These are phyloP conservation scores for Capsicum pubescens DNA, from an alignment of 257 asterid genomes.

Conservation along the genomic window DNA sequence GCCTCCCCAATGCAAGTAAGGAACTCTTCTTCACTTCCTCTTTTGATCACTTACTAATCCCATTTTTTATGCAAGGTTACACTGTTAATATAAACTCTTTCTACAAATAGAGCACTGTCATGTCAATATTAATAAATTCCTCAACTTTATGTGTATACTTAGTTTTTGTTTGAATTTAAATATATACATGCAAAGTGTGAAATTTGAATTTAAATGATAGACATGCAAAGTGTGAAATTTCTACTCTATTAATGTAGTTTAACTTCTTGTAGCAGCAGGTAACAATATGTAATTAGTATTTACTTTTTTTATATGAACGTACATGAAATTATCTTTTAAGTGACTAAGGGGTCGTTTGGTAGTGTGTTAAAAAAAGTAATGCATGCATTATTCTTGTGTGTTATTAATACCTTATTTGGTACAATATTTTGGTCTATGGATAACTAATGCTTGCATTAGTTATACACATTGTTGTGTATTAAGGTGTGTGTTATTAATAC, in stretches of 20 bases:
- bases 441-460: no score
- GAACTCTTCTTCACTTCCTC: neutral
- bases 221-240: neutral
- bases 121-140: neutral
- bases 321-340: neutral
- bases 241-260: neutral
- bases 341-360: neutral
- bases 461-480: no score
- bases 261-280: neutral
- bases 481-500: no score
- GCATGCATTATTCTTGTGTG: no score
- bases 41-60: neutral
- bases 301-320: neutral
- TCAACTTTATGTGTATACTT: neutral
- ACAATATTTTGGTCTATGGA: no score
- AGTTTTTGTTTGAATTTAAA: neutral
- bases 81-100: neutral
- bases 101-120: neutral
- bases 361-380: no score
- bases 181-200: neutral
- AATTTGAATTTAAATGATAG: neutral
- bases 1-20: constrained; percentile 47
- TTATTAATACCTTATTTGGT: no score
- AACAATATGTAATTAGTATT: neutral
- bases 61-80: neutral